Evolutionary conservation across 805 yeast genomes (phyloP), one percentile per base, ranked within the genome.

Genomic region (Metschnikowia cerradonensis): DNA sequence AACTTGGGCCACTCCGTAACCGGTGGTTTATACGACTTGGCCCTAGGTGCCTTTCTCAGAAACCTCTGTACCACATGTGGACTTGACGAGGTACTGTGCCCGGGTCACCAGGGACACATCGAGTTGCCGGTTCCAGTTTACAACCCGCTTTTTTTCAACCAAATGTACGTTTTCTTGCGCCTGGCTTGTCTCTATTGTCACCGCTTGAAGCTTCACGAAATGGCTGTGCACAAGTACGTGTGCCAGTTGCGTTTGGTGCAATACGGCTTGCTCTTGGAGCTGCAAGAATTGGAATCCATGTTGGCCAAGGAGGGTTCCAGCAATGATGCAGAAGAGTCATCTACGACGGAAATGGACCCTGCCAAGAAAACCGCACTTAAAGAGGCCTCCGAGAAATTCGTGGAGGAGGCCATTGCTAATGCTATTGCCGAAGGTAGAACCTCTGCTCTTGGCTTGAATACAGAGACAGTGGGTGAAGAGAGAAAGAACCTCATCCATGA

Each of bases 71-170:
- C 94, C 20, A 92, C 98, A 1, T 94, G 99, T 80, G 97, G 98
- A 17, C 76, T 92, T 55, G 96, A 91, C 66, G 97, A 92, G 60
- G 83, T 86, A 64, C 84, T 82, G 60, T 94, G 99, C 74, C 97
- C 97, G 3, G 99, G 99, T 43, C 99, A 94, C 68, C 90, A 90
- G 68, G 99, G 99, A 54, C 99, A 94, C 68, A 90, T 94, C 56
- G 97, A 92, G 67, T 78, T 94, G 56, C 99, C 99, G 5, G 85
- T 90, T 39, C 96, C 98, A 3, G 95, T 89, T 41, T 94, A 90
- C 76, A 92, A 90, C 66, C 98, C 99, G 17, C 72, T 94, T 60
- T 94, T 95, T 64, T 94, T 95, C 81, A 82, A 83, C 64, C 97
- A 92, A 70, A 75, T 94, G 77, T 94, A 85, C 75, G 80, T 88